Conservation (phyloP, 176 grass and related monocot species). For the Dactylis glomerata region DNA sequence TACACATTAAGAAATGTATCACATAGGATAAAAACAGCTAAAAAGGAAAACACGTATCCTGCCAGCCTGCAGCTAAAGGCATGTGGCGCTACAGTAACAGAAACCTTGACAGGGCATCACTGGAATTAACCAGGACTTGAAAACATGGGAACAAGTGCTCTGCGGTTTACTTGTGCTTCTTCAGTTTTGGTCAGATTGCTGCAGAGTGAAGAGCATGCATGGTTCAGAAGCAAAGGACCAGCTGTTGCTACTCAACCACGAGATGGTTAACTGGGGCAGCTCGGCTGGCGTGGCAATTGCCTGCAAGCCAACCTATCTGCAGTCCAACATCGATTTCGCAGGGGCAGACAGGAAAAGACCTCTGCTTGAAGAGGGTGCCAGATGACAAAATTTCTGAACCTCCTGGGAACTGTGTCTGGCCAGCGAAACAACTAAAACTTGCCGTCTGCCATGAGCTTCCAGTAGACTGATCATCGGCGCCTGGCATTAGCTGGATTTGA, state of each 20-base stretch:
- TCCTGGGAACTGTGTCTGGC: too few relatives aligned
- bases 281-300: not conserved
- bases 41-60: not conserved
- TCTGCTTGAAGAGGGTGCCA: too few relatives aligned
- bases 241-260: not conserved
- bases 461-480: not conserved
- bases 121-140: not conserved
- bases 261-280: not conserved
- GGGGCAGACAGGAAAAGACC: too few relatives aligned
- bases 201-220: not conserved
- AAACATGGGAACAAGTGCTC: not conserved
- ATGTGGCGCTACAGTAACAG: not conserved
- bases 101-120: not conserved
- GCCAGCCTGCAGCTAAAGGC: not conserved
- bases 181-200: not conserved
- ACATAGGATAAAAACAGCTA: not conserved
- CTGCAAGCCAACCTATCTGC: not conserved
- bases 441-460: not conserved
- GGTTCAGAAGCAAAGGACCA: not conserved
- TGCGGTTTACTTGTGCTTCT: not conserved
- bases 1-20: not conserved
- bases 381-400: too few relatives aligned
- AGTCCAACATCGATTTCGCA: too few relatives aligned
- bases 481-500: not conserved
- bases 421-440: not conserved